Percentiles rank a stretch among this genome's conserved stretches.
phyloP scores from a whole-genome alignment of 768 basidiomycete genomes.

The Tricholoma sp. region DNA sequence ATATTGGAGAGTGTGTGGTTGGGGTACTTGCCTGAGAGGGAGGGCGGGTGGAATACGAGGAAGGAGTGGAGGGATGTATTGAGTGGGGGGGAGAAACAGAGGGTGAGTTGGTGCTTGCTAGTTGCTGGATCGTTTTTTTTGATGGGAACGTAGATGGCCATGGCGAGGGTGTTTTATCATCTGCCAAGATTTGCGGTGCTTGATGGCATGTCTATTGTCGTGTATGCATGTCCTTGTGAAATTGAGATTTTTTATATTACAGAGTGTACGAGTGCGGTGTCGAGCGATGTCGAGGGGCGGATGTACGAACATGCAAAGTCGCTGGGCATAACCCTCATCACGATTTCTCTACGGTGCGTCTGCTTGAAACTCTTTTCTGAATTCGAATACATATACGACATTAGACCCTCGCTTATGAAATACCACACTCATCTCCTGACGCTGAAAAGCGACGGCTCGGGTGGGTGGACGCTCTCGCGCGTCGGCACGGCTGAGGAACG shows the following conservation, averaged over 20 bases:
- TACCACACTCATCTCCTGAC: constrained; percentile 88
- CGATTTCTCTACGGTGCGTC: constrained; percentile 77
- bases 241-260: constrained; percentile 11
- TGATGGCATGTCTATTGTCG: too few species aligned
- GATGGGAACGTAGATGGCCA: constrained; percentile 58
- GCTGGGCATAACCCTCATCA: constrained; percentile 87
- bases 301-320: constrained; percentile 95
- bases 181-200: constrained; percentile 76
- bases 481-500: constrained; percentile 72
- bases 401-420: constrained; percentile 81
- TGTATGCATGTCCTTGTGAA: constrained; percentile 17
- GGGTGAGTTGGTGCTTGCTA: constrained; percentile 39
- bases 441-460: constrained; percentile 65
- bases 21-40: constrained; percentile 77
- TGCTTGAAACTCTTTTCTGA: too few species aligned
- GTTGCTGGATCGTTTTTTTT: constrained; percentile 1
- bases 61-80: constrained; percentile 97
- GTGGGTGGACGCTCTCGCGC: constrained; percentile 64
- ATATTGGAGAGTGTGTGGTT: constrained; percentile 82
- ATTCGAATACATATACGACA: too few species aligned
- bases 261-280: constrained; percentile 96
- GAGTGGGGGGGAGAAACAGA: constrained; percentile 95
- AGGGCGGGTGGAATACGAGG: constrained; percentile 83
- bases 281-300: constrained; percentile 90
- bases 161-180: constrained; percentile 93